Evolutionary conservation across 1,139 yeast species (phyloP).

Genomic region (Yamadazyma taylorii): DNA sequence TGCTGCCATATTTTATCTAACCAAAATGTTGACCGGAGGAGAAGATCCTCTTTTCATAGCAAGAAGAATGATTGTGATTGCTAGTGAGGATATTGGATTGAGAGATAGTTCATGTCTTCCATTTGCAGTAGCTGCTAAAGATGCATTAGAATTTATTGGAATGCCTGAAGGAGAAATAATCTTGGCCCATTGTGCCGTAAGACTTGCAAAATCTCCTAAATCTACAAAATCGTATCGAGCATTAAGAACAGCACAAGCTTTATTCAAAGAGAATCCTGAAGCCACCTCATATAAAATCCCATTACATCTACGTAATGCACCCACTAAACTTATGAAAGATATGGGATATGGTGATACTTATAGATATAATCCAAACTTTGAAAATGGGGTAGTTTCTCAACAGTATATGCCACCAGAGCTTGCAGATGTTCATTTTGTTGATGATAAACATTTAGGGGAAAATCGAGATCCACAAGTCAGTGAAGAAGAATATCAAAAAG

Average conservation of each 20-base stretch:
- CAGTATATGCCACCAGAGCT: conserved; percentile 61
- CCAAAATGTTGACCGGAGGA: conserved; percentile 86
- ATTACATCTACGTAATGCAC: conserved; percentile 87
- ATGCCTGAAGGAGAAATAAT: conserved; percentile 94
- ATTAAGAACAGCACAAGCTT: conserved; percentile 61
- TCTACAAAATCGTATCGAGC: conserved; percentile 84
- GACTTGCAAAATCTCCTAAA: conserved; percentile 81
- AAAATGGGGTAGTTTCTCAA: conserved; percentile 72
- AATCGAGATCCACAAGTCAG: conserved; percentile 28
- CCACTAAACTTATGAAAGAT: conserved; percentile 85
- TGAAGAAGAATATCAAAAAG: conserved; percentile 21
- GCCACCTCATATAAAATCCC: conserved; percentile 68
- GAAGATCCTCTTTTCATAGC: conserved; percentile 94
- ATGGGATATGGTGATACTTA: conserved; percentile 83
- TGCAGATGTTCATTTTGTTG: conserved; percentile 34
- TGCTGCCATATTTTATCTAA: conserved; percentile 85
- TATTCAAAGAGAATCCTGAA: conserved; percentile 61
- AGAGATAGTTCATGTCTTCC: conserved; percentile 84
- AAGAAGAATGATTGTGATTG: conserved; percentile 87
- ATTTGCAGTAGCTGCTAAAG: conserved; percentile 81
- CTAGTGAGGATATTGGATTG: conserved; percentile 87
- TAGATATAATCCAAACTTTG: conserved; percentile 81
- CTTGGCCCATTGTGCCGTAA: conserved; percentile 88
- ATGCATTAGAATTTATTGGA: conserved; percentile 90
- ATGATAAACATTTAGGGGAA: conserved; percentile 37